phyloP scores from a whole-genome alignment of 805 yeast genomes.

The Pichia nakasei region DNA sequence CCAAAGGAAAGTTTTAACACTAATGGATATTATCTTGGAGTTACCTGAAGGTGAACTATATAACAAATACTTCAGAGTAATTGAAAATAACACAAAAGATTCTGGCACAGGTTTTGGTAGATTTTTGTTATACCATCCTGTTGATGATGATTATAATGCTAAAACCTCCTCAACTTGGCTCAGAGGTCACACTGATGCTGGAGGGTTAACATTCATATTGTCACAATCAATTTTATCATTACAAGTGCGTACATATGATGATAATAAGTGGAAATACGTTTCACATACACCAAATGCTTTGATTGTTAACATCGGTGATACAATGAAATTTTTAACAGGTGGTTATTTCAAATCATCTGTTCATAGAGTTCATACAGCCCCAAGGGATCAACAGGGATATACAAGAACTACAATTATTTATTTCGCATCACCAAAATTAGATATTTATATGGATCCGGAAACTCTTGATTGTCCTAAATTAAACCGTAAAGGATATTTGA shows the following conservation, averaged over 20 bases:
- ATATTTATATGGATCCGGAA: conserved; percentile 35
- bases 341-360: conserved; percentile 38
- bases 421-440: conserved; percentile 32
- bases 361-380: conserved; percentile 42
- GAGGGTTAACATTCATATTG: conserved; percentile 33
- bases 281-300: conserved; percentile 31
- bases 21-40: conserved; percentile 38
- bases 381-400: conserved; percentile 30
- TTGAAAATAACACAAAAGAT: conserved; percentile 23
- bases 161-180: conserved; percentile 34
- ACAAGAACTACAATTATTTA: conserved; percentile 34
- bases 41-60: conserved; percentile 39
- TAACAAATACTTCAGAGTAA: conserved; percentile 28
- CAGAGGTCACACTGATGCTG: conserved; percentile 40
- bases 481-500: conserved; percentile 24
- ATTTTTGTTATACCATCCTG: conserved; percentile 30
- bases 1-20: conserved; percentile 27
- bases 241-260: conserved; percentile 31
- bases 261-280: conserved; percentile 33
- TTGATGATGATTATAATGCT: conserved; percentile 22
- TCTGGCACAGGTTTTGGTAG: conserved; percentile 35
- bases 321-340: conserved; percentile 35
- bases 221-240: conserved; percentile 34
- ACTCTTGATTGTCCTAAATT: conserved; percentile 31
- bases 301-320: conserved; percentile 35